Conservation (phyloP, 164 flowering plant genomes). For the Vitis cinerea region DNA sequence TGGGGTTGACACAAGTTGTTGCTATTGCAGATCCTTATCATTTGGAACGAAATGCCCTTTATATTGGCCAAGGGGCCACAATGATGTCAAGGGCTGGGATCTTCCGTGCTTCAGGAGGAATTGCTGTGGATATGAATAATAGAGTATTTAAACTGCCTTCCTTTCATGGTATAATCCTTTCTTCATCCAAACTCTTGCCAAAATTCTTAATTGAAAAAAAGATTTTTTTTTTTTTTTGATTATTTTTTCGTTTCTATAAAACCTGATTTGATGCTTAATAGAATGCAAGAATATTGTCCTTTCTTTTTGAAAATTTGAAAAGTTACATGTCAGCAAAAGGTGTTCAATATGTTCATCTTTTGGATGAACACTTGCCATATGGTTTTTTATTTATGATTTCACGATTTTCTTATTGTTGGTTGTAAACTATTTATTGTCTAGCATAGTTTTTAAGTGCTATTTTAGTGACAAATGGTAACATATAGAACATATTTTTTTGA, state of each 20-base stretch:
- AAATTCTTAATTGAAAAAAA: not conserved
- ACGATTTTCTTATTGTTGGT: too few species aligned
- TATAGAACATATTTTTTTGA: too few species aligned
- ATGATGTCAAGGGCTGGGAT: conserved; percentile 90
- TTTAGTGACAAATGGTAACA: too few species aligned
- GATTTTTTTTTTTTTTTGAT: conserved; percentile 1
- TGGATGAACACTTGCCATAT: too few species aligned
- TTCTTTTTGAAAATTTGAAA: too few species aligned
- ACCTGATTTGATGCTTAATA: not conserved
- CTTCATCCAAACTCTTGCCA: conserved; percentile 3
- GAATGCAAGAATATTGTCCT: not conserved
- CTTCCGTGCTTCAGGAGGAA: conserved; percentile 68
- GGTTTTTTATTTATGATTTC: too few species aligned
- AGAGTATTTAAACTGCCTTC: conserved; percentile 84
- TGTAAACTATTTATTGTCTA: too few species aligned
- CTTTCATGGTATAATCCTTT: conserved; percentile 57
- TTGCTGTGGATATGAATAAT: conserved; percentile 75
- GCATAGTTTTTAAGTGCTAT: too few species aligned
- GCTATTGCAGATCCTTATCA: conserved; percentile 66
- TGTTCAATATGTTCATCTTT: too few species aligned
- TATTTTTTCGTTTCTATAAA: too few species aligned
- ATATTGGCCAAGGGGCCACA: conserved; percentile 87
- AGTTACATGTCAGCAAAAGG: too few species aligned
- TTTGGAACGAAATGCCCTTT: conserved; percentile 70
- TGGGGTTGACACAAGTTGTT: conserved; percentile 9